Conservation (phyloP, 805 yeast species). For the Zygotorulaspora florentina region DNA sequence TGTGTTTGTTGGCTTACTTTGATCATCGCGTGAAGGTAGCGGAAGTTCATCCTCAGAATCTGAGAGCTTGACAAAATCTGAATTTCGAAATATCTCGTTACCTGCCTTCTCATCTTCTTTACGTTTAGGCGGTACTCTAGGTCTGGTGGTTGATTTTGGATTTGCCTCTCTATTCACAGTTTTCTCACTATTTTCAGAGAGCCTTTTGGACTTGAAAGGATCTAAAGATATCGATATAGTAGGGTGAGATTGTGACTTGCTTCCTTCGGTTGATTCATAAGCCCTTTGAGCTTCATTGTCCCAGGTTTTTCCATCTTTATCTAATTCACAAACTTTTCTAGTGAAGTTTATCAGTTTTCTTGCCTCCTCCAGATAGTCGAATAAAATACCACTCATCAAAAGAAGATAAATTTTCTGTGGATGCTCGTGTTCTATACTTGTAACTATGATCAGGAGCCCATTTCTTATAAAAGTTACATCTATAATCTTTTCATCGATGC, state of each 20-base stretch:
- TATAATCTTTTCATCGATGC: too few species aligned
- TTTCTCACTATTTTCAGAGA: not conserved
- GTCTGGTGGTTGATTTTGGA: not conserved
- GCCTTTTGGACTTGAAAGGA: too few species aligned
- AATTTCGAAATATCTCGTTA: not conserved
- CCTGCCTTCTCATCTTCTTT: not conserved
- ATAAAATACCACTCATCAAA: slow-evolving; percentile 1
- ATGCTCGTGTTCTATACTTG: not conserved
- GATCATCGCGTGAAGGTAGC: not conserved
- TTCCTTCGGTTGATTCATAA: too few species aligned
- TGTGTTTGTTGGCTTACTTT: not conserved
- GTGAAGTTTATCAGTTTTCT: slow-evolving; percentile 10
- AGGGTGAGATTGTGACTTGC: too few species aligned
- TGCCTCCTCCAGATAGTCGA: slow-evolving; percentile 10
- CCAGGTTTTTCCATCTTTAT: not conserved
- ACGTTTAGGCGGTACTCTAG: not conserved
- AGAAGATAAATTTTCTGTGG: not conserved
- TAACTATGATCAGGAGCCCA: too few species aligned
- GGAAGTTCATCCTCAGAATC: not conserved
- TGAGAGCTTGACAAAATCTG: not conserved
- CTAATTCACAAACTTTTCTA: not conserved
- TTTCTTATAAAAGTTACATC: too few species aligned
- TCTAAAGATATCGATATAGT: too few species aligned
- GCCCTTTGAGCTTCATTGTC: too few species aligned
- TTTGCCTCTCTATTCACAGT: not conserved